Conservation (phyloP, 2,329 filamentous ascomycete species). For the Macrophomina tecta region DNA sequence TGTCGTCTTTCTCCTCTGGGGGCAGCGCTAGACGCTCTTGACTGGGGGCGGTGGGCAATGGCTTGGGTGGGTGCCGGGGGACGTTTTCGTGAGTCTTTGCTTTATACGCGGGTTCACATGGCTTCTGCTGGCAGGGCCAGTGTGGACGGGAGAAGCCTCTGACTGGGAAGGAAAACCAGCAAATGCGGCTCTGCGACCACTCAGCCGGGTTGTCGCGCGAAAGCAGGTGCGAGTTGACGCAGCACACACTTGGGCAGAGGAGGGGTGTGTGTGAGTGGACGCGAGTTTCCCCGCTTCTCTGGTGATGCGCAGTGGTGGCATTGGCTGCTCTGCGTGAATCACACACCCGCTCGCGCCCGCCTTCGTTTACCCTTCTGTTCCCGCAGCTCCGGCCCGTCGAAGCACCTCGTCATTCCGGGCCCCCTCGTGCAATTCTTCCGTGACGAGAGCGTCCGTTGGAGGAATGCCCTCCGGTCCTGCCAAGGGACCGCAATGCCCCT, state of each 20-base stretch:
- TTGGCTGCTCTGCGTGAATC: background rate
- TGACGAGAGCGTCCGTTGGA: background rate
- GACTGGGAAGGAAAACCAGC: constrained; percentile 11
- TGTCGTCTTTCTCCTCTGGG: too few species aligned
- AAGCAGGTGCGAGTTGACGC: constrained; percentile 4
- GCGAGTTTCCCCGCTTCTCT: constrained; percentile 21
- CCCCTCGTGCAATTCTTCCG: background rate
- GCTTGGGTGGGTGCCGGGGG: background rate
- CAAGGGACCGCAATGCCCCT: background rate
- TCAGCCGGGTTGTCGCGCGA: background rate
- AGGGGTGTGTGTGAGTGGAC: background rate
- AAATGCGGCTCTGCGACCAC: constrained; percentile 26
- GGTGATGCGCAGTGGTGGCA: constrained; percentile 7
- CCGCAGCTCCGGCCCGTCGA: background rate
- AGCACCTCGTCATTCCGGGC: background rate
- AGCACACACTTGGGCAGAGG: background rate
- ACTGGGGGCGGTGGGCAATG: background rate
- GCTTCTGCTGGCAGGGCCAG: background rate
- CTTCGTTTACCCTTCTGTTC: too few species aligned
- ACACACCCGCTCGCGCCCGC: background rate
- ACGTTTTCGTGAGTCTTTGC: background rate
- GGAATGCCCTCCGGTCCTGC: background rate
- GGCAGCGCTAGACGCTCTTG: too few species aligned
- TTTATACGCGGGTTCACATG: constrained; percentile 27
- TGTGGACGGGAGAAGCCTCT: constrained; percentile 10